Conservation (phyloP, 257 asterid species). For the Solanum piurae region DNA sequence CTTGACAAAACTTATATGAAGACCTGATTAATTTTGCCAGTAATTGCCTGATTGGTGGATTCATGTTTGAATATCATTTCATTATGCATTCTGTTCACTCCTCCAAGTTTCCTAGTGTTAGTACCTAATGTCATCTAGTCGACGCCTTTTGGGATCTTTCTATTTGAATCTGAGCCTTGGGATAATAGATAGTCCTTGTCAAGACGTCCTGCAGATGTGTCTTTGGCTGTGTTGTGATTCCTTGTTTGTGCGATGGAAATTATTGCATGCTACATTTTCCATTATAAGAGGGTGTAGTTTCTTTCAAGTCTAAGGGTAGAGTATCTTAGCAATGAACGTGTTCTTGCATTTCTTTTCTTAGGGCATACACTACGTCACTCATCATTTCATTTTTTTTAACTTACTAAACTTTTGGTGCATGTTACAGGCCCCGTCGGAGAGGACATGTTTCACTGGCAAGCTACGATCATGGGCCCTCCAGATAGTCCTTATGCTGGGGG, state of each 20-base stretch:
- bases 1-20: not conserved
- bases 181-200: not conserved
- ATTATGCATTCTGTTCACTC: not conserved
- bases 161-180: not conserved
- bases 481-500: slow-evolving; percentile 1
- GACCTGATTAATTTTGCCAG: not conserved
- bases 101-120: not conserved
- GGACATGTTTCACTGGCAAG: slow-evolving; percentile 5
- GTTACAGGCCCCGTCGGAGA: not conserved
- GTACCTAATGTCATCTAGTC: no score
- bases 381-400: not conserved
- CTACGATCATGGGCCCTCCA: not conserved
- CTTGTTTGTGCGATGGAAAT: not conserved
- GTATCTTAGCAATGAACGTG: not conserved
- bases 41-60: not conserved
- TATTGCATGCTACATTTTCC: not conserved
- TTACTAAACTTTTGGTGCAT: not conserved
- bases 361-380: not conserved
- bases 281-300: not conserved
- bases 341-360: not conserved
- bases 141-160: not conserved
- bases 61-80: not conserved
- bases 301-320: not conserved
- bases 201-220: not conserved
- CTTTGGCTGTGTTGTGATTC: not conserved